These are phyloP conservation scores for Kodamaea kakaduensis DNA, from an alignment of 805 yeast genomes.

Conservation along the genomic window DNA sequence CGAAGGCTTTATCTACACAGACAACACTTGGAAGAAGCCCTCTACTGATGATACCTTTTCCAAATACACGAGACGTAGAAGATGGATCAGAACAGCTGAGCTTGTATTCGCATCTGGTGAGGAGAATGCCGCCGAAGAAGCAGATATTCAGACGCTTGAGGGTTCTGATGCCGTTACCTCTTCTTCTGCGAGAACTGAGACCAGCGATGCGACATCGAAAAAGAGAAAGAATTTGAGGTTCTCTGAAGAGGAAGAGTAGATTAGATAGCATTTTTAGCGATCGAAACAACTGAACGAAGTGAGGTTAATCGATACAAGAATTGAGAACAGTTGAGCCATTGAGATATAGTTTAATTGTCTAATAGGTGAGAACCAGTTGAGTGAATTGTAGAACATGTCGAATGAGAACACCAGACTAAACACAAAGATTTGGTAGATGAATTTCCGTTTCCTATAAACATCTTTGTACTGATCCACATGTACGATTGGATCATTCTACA, in stretches of 20 bases:
- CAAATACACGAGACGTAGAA: slow-evolving; percentile 87
- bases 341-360: too few relatives aligned
- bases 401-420: too few relatives aligned
- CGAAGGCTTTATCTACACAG: slow-evolving; percentile 86
- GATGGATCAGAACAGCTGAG: slow-evolving; percentile 96
- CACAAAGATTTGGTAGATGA: too few relatives aligned
- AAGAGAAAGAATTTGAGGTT: slow-evolving; percentile 44
- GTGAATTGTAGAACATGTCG: too few relatives aligned
- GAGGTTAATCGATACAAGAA: too few relatives aligned
- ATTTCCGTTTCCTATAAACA: too few relatives aligned
- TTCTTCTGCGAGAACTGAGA: slow-evolving; percentile 6
- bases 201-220: slow-evolving; percentile 9
- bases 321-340: too few relatives aligned
- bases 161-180: slow-evolving; percentile 3
- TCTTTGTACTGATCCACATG: too few relatives aligned
- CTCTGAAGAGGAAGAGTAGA: slow-evolving; percentile 23
- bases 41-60: slow-evolving; percentile 82
- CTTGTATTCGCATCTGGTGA: slow-evolving; percentile 39
- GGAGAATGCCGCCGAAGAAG: not conserved
- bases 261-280: not conserved
- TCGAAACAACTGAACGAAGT: not conserved
- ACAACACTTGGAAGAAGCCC: slow-evolving; percentile 93
- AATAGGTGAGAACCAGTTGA: too few relatives aligned
- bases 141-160: not conserved
- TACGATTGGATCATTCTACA: too few relatives aligned